phyloP scores from a whole-genome alignment of 129 eudicot genomes.

The Lonicera japonica region DNA sequence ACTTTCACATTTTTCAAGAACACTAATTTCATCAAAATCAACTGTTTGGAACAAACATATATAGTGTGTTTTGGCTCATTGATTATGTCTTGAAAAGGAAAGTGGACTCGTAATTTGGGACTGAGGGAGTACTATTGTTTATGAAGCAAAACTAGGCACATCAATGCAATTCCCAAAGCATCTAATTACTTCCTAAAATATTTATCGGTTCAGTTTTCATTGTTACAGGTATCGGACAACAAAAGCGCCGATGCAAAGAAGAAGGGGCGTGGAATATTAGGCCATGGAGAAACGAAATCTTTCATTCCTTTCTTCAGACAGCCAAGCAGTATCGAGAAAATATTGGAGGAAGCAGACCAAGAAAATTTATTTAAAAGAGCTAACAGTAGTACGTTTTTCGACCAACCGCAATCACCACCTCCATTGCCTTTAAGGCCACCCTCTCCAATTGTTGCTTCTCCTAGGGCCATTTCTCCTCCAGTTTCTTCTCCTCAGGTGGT shows the following conservation, averaged over 20 bases:
- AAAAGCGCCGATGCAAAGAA: background rate
- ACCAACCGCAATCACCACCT: background rate
- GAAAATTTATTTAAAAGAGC: background rate
- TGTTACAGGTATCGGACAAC: background rate
- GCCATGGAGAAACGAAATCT: background rate
- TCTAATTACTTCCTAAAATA: too few relatives aligned
- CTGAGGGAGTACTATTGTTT: too few relatives aligned
- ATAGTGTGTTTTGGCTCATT: too few relatives aligned
- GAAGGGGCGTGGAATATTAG: background rate
- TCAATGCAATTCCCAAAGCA: too few relatives aligned
- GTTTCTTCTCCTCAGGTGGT: background rate
- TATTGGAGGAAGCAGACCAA: background rate
- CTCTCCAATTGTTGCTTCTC: slow-evolving; percentile 20
- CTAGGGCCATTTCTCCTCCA: background rate
- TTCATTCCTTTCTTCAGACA: background rate
- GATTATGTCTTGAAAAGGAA: too few relatives aligned
- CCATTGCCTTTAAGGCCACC: background rate
- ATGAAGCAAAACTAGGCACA: too few relatives aligned
- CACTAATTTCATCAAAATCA: too few relatives aligned
- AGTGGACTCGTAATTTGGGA: too few relatives aligned
- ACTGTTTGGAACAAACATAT: too few relatives aligned
- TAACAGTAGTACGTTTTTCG: background rate
- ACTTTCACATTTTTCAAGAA: too few relatives aligned
- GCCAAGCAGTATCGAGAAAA: background rate
- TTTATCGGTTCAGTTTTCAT: too few relatives aligned